Evolutionary conservation across 345 rosid genomes (phyloP).

Genomic region (Eucalyptus urophylla): DNA sequence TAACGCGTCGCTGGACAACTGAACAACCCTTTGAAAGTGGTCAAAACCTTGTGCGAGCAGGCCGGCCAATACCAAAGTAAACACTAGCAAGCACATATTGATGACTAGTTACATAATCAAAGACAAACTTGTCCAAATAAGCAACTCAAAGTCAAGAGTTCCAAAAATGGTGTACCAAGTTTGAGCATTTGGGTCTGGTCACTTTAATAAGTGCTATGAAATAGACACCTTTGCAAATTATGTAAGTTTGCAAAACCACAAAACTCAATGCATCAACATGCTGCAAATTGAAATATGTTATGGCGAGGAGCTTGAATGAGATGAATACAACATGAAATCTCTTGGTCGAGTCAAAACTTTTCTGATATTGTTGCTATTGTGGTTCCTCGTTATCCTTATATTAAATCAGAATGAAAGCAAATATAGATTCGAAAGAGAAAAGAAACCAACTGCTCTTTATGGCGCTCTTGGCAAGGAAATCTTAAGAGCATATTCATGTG

Average conservation of each 20-base stretch:
- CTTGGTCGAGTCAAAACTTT: too few species aligned
- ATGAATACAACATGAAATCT: not conserved
- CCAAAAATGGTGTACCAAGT: not conserved
- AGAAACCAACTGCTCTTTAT: too few species aligned
- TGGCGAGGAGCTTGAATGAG: not conserved
- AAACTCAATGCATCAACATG: not conserved
- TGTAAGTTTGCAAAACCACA: fast-evolving
- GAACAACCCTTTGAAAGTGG: too few species aligned
- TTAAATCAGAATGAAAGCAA: not conserved
- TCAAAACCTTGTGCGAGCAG: fast-evolving
- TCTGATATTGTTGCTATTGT: too few species aligned
- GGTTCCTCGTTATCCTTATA: too few species aligned
- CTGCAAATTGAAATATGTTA: too few species aligned
- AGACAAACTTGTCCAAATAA: not conserved
- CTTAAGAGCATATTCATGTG: not conserved
- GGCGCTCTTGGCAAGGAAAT: not conserved
- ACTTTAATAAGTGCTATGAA: not conserved
- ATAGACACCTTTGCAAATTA: not conserved
- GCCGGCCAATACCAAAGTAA: fast-evolving
- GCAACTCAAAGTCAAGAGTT: not conserved
- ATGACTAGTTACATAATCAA: fast-evolving
- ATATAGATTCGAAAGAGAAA: too few species aligned
- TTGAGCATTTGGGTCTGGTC: not conserved
- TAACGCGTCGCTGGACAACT: fast-evolving
- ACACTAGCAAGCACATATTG: too few species aligned